Conservation (phyloP, 139 green algal genomes). For the Desmodesmus armatus region DNA sequence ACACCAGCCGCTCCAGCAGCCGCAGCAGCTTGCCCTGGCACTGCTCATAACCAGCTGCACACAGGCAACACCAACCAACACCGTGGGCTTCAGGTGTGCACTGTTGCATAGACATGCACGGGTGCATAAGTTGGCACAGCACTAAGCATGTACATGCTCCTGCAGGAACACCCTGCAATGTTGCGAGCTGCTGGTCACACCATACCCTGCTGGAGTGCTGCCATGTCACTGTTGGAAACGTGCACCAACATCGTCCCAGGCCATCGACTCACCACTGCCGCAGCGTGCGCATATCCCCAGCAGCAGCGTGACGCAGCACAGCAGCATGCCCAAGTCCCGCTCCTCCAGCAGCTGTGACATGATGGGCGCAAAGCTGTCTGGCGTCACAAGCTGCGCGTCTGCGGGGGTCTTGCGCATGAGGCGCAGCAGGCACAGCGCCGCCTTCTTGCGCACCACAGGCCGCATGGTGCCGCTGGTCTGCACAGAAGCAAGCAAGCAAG, state of each 20-base stretch:
- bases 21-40: slow-evolving; percentile 84
- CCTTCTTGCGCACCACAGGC: slow-evolving; percentile 97
- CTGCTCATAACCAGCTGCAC: slow-evolving; percentile 84
- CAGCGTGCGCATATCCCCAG: slow-evolving; percentile 83
- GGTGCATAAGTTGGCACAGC: too few species aligned
- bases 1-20: slow-evolving; percentile 86
- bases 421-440: slow-evolving; percentile 94
- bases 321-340: slow-evolving; percentile 90
- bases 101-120: too few species aligned
- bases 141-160: neutral
- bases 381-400: slow-evolving; percentile 73
- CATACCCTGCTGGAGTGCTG: too few species aligned
- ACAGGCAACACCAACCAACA: neutral
- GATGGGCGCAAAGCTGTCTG: slow-evolving; percentile 62
- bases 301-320: slow-evolving; percentile 86
- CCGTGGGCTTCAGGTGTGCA: too few species aligned
- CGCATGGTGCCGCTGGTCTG: slow-evolving; percentile 69
- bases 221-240: too few species aligned
- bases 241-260: too few species aligned
- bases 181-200: neutral
- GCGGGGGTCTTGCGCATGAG: slow-evolving; percentile 91
- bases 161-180: neutral
- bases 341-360: slow-evolving; percentile 91
- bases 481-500: too few species aligned
- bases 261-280: slow-evolving; percentile 53